Evolutionary conservation across 495 filamentous ascomycete genomes (phyloP).

Genomic region (Tuber calosporum): DNA sequence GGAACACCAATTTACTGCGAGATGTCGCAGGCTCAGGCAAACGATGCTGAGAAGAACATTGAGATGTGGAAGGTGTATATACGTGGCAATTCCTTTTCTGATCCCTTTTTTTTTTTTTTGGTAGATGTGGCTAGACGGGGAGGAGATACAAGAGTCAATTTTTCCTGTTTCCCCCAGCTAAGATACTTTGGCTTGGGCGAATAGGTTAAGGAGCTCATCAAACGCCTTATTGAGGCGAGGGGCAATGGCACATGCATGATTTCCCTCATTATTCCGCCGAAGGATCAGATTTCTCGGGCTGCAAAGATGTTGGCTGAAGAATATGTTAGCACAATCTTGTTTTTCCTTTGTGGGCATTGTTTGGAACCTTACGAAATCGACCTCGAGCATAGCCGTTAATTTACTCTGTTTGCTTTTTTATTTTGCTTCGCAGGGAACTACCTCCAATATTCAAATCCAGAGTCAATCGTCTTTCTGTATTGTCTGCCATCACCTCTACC

Average conservation of each 20-base stretch:
- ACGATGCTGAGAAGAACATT: constrained; percentile 95
- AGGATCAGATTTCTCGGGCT: constrained; percentile 92
- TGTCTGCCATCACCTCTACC: constrained; percentile 96
- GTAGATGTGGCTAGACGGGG: background rate
- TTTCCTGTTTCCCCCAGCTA: constrained; percentile 10
- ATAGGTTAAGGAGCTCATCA: constrained; percentile 96
- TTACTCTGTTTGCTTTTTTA: background rate
- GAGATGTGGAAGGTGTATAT: constrained; percentile 63
- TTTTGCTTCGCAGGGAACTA: constrained; percentile 61
- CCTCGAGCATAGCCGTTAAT: background rate
- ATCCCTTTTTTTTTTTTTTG: no score
- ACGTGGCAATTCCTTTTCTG: background rate
- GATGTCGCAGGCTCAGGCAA: constrained; percentile 82
- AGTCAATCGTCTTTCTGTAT: constrained; percentile 93
- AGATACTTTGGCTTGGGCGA: background rate
- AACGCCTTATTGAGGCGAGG: constrained; percentile 82
- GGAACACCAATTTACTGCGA: background rate
- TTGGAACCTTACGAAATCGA: background rate
- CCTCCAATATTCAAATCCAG: constrained; percentile 99
- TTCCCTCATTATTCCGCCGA: constrained; percentile 95
- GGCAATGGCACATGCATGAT: constrained; percentile 99
- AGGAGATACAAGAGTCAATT: background rate
- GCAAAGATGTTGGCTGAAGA: constrained; percentile 99
- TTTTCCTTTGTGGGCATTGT: background rate
- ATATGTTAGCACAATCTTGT: constrained; percentile 59